Conservation (phyloP, 225 moss, liverwort and hornwort genomes). For the Pleurozium schreberi region DNA sequence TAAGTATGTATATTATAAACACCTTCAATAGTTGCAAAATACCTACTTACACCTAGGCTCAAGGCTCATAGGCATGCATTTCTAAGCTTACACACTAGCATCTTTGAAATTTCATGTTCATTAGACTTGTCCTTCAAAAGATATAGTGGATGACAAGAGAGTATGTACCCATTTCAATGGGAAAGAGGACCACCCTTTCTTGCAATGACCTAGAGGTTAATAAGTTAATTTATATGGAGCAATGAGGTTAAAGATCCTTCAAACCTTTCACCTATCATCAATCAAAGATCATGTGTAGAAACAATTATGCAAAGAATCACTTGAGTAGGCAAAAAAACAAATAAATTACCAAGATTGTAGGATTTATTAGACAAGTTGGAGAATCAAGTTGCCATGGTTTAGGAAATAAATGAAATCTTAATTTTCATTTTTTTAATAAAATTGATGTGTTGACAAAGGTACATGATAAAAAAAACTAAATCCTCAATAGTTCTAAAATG, state of each 20-base stretch:
- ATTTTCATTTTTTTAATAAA: neutral
- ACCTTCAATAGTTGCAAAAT: too few species aligned
- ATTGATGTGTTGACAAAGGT: rapidly evolving
- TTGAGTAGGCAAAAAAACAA: rapidly evolving
- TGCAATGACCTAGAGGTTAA: too few species aligned
- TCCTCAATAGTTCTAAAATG: neutral
- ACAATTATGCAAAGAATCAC: neutral
- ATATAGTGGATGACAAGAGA: too few species aligned
- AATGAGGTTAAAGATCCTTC: neutral
- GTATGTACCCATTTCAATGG: too few species aligned
- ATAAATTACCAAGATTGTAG: rapidly evolving
- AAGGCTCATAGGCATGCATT: too few species aligned
- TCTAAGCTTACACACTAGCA: too few species aligned
- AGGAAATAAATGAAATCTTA: neutral
- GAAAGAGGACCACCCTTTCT: too few species aligned
- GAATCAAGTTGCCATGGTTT: neutral
- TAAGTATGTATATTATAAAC: too few species aligned
- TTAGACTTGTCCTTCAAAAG: too few species aligned
- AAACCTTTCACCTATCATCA: neutral
- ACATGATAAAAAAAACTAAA: neutral
- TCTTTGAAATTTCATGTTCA: too few species aligned
- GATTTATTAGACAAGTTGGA: neutral
- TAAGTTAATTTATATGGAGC: too few species aligned
- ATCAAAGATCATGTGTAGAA: neutral
- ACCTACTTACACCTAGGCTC: too few species aligned